phyloP scores from a whole-genome alignment of 2,329 filamentous ascomycete genomes.

The Hypomyces perniciosus region DNA sequence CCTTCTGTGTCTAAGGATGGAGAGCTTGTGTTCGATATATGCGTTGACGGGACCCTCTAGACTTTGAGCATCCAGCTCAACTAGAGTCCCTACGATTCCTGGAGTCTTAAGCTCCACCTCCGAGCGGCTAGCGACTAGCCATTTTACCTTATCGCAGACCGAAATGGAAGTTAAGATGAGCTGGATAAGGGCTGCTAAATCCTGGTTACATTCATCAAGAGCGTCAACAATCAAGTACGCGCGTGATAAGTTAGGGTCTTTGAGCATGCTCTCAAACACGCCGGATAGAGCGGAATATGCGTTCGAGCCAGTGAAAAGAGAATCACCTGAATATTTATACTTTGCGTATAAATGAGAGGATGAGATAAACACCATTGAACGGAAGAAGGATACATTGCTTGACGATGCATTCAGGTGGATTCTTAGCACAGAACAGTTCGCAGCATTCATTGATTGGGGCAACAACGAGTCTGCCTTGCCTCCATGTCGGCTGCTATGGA shows the following conservation, averaged over 20 bases:
- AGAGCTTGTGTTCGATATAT: conserved; percentile 34
- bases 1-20: background rate
- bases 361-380: too few relatives aligned
- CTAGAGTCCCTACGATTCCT: conserved; percentile 26
- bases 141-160: conserved; percentile 27
- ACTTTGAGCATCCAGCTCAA: conserved; percentile 33
- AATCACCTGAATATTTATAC: conserved; percentile 27
- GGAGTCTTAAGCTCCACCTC: conserved; percentile 21
- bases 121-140: conserved; percentile 37
- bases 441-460: too few relatives aligned
- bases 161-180: conserved; percentile 27
- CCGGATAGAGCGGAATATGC: conserved; percentile 26
- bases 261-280: conserved; percentile 36
- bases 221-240: conserved; percentile 41
- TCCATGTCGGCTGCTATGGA: too few relatives aligned
- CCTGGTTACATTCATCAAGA: conserved; percentile 40
- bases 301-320: conserved; percentile 34
- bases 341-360: conserved; percentile 30
- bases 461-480: too few relatives aligned
- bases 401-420: too few relatives aligned
- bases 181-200: conserved; percentile 27
- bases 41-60: conserved; percentile 30
- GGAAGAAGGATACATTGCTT: too few relatives aligned
- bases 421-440: too few relatives aligned
- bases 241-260: conserved; percentile 26